Conservation (phyloP, 306 rosid species). For the Oxytropis ochrocephala region DNA sequence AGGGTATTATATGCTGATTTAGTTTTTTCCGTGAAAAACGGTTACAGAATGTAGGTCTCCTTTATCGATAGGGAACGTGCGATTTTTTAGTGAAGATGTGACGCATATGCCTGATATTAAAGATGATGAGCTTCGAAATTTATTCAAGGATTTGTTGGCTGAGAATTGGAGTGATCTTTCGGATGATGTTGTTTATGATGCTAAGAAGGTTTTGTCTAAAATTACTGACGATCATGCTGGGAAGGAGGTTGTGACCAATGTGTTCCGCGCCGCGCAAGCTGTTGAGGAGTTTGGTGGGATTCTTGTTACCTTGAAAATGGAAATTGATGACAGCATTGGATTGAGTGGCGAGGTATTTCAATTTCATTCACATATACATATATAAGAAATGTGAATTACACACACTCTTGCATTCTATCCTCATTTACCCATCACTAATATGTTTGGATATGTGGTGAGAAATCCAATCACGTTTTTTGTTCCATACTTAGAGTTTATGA, state of each 20-base stretch:
- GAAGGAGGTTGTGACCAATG: slow-evolving; percentile 56
- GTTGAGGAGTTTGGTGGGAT: slow-evolving; percentile 77
- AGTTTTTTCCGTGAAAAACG: slow-evolving; percentile 14
- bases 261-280: slow-evolving; percentile 76
- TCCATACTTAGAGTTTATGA: too few species aligned
- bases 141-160: slow-evolving; percentile 85
- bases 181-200: slow-evolving; percentile 32
- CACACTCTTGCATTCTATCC: neutral
- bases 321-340: slow-evolving; percentile 79
- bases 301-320: slow-evolving; percentile 56
- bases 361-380: neutral
- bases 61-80: slow-evolving; percentile 38
- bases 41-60: slow-evolving; percentile 52
- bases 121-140: slow-evolving; percentile 52
- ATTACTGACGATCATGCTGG: slow-evolving; percentile 62
- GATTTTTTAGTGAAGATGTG: slow-evolving; percentile 54
- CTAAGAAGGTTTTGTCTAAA: slow-evolving; percentile 54
- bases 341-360: slow-evolving; percentile 71
- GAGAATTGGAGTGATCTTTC: slow-evolving; percentile 63
- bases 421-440: neutral
- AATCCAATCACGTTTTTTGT: too few species aligned
- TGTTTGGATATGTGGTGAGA: too few species aligned
- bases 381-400: neutral
- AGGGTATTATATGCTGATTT: slow-evolving; percentile 12
- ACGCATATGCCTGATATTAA: slow-evolving; percentile 51